Evolutionary conservation across 2,329 filamentous ascomycete genomes (phyloP).

Genomic region (Trichoderma aggressivum): DNA sequence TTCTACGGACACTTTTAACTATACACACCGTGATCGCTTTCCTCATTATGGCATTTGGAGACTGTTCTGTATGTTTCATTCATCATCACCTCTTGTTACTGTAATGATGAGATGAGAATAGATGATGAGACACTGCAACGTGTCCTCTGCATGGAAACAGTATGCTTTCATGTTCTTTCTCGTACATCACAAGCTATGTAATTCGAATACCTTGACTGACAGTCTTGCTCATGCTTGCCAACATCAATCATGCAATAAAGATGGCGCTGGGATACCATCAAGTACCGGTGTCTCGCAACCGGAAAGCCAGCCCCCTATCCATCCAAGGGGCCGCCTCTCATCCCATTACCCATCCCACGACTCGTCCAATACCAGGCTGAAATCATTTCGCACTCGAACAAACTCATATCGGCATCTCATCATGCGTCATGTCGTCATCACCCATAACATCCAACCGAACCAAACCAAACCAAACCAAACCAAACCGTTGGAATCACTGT

Average conservation of each 20-base stretch:
- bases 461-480: not conserved
- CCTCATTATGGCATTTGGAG: not conserved
- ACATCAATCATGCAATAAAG: not conserved
- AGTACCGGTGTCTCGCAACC: not conserved
- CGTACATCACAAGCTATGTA: not conserved
- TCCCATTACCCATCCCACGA: not conserved
- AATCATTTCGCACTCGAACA: not conserved
- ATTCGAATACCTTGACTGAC: not conserved
- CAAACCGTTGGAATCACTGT: not conserved
- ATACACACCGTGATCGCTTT: rapidly evolving
- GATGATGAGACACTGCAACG: not conserved
- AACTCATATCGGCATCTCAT: not conserved
- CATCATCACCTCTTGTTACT: not conserved
- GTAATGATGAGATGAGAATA: not conserved
- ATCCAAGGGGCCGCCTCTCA: not conserved
- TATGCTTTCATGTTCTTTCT: not conserved
- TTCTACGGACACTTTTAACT: too few relatives aligned
- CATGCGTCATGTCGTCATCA: not conserved
- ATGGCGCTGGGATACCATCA: not conserved
- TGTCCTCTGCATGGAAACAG: not conserved
- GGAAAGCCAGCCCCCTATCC: not conserved
- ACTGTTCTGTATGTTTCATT: not conserved
- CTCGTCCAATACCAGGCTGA: not conserved
- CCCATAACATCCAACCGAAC: not conserved
- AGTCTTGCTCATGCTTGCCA: not conserved